phyloP scores from a whole-genome alignment of 1,139 yeast genomes.

The Yamadazyma dushanensis region DNA sequence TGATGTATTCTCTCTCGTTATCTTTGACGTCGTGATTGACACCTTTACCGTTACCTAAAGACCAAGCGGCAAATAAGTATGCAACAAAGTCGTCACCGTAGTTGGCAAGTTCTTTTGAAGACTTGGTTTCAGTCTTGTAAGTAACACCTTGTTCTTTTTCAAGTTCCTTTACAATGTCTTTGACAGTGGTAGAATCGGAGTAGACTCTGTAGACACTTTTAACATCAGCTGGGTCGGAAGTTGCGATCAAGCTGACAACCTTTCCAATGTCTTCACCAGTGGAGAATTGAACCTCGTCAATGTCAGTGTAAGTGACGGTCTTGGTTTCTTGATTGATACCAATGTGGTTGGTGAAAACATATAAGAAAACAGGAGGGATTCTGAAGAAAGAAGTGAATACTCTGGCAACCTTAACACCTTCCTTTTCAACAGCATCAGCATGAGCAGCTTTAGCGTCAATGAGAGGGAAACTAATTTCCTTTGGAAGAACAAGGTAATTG shows the following conservation, averaged over 20 bases:
- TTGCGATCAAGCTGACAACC: constrained; percentile 39
- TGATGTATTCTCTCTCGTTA: constrained; percentile 51
- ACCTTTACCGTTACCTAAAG: constrained; percentile 41
- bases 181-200: constrained; percentile 40
- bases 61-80: constrained; percentile 28
- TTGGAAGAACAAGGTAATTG: constrained; percentile 27
- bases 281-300: constrained; percentile 32
- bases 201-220: constrained; percentile 48
- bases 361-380: constrained; percentile 36
- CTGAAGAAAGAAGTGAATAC: constrained; percentile 47
- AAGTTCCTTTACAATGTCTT: constrained; percentile 39
- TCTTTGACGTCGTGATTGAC: constrained; percentile 22
- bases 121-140: constrained; percentile 23
- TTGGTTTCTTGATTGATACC: constrained; percentile 39
- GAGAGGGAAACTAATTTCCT: constrained; percentile 32
- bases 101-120: constrained; percentile 25
- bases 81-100: constrained; percentile 17
- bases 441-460: constrained; percentile 39
- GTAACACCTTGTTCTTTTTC: constrained; percentile 39
- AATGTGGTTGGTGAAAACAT: constrained; percentile 32
- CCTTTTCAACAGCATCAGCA: constrained; percentile 37
- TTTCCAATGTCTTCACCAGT: constrained; percentile 49
- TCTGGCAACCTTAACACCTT: constrained; percentile 55
- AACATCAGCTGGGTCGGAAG: constrained; percentile 36
- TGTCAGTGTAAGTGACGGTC: constrained; percentile 45